A percentile compares a stretch with the other conserved stretches of the same genome.
Evolutionary conservation across 306 rosid species (phyloP).

Genomic region (Malus sylvestris): DNA sequence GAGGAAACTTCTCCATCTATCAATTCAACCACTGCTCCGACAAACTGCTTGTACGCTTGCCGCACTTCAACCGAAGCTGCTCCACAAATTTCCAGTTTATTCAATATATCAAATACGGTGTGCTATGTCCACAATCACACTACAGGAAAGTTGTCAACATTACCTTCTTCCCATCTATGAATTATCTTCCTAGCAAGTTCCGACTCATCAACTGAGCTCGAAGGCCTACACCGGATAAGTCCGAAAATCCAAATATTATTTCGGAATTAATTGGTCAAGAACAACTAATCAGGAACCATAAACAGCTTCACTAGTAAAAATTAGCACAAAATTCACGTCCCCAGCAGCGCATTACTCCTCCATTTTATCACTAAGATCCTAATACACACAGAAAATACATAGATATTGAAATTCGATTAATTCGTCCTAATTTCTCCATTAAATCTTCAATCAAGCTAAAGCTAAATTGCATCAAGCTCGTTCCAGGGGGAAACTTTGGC

Average conservation of each 20-base stretch:
- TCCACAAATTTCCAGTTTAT: constrained; percentile 7
- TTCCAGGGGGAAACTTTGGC: not conserved
- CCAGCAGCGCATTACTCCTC: not conserved
- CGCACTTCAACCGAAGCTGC: constrained; percentile 42
- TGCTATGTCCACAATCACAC: not conserved
- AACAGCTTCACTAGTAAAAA: not conserved
- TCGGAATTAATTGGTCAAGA: not conserved
- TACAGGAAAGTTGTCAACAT: not conserved
- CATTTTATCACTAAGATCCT: not conserved
- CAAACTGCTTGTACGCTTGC: constrained; percentile 57
- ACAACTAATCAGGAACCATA: not conserved
- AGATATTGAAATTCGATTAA: not conserved
- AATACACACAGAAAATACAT: not conserved
- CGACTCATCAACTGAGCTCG: constrained; percentile 35
- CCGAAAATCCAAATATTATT: not conserved
- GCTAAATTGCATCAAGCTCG: not conserved
- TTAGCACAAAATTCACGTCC: not conserved
- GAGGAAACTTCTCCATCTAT: constrained; percentile 77
- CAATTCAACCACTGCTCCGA: constrained; percentile 74
- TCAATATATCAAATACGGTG: not conserved
- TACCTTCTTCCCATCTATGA: constrained; percentile 50
- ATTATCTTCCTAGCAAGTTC: constrained; percentile 47
- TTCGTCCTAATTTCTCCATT: not conserved
- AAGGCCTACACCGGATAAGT: constrained; percentile 19
- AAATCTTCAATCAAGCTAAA: not conserved